phyloP scores from a whole-genome alignment of 306 rosid genomes.

The Glycyrrhiza uralensis region DNA sequence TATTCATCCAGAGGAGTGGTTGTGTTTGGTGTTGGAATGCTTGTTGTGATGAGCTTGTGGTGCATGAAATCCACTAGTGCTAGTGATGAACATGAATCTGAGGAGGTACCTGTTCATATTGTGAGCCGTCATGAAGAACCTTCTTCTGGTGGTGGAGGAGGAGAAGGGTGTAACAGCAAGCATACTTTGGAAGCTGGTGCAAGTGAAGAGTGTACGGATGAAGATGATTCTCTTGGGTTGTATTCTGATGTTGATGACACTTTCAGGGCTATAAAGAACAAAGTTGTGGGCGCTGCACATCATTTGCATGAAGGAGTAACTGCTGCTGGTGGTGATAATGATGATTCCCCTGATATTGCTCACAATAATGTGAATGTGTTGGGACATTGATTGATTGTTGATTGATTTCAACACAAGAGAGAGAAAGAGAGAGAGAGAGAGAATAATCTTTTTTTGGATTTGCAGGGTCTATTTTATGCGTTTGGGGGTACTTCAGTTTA shows the following conservation, averaged over 20 bases:
- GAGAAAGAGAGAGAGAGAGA: neutral
- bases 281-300: no score
- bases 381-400: no score
- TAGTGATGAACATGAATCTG: neutral
- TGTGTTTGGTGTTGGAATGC: conserved; percentile 29
- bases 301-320: neutral
- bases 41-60: conserved; percentile 18
- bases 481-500: neutral
- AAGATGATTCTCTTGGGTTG: conserved; percentile 28
- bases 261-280: neutral
- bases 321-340: neutral
- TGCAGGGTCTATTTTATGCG: neutral
- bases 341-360: conserved; percentile 13
- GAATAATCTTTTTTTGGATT: no score
- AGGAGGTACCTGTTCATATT: neutral
- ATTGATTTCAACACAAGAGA: neutral
- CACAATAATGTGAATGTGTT: conserved; percentile 23
- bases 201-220: conserved; percentile 28
- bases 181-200: neutral
- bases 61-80: conserved; percentile 4
- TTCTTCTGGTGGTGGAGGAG: no score
- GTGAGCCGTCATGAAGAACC: neutral
- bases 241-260: conserved; percentile 40
- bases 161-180: neutral
- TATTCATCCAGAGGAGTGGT: neutral